Evolutionary conservation across 1,139 yeast species (phyloP).

Genomic region (Scheffersomyces illinoinensis): DNA sequence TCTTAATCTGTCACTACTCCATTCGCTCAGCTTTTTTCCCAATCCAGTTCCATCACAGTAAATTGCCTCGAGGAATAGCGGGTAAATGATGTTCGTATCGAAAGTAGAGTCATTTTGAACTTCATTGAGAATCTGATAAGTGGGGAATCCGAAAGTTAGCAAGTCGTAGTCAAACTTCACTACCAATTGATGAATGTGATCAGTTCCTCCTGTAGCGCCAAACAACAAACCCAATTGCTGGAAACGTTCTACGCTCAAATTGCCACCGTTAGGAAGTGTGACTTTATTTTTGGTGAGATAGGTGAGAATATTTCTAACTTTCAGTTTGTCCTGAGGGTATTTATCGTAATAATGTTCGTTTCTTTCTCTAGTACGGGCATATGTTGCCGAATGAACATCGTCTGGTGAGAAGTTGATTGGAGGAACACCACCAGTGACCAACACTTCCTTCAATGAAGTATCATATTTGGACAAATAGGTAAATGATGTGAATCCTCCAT

Average conservation of each 20-base stretch:
- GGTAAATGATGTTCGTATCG: conserved; percentile 55
- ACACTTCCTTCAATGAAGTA: conserved; percentile 35
- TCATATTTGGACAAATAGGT: conserved; percentile 52
- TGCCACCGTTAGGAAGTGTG: conserved; percentile 52
- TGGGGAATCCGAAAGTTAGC: conserved; percentile 29
- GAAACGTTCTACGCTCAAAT: conserved; percentile 49
- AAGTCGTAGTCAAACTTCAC: conserved; percentile 41
- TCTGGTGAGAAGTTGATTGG: conserved; percentile 46
- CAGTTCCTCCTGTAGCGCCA: conserved; percentile 55
- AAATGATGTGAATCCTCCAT: conserved; percentile 56
- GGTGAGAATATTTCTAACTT: conserved; percentile 38
- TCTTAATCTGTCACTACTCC: conserved; percentile 52
- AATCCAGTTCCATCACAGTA: conserved; percentile 43
- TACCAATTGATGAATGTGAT: conserved; percentile 44
- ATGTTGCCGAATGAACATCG: conserved; percentile 51
- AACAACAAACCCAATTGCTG: conserved; percentile 52
- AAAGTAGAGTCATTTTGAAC: conserved; percentile 39
- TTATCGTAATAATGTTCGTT: conserved; percentile 48
- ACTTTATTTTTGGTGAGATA: conserved; percentile 31
- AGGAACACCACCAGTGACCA: conserved; percentile 60
- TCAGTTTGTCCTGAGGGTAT: conserved; percentile 46
- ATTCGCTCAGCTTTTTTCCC: conserved; percentile 12
- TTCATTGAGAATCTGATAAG: conserved; percentile 31
- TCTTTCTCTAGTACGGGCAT: conserved; percentile 45
- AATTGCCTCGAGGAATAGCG: conserved; percentile 58